phyloP scores from a whole-genome alignment of 78 protist genomes.

The Dictyostelium citrinum region DNA sequence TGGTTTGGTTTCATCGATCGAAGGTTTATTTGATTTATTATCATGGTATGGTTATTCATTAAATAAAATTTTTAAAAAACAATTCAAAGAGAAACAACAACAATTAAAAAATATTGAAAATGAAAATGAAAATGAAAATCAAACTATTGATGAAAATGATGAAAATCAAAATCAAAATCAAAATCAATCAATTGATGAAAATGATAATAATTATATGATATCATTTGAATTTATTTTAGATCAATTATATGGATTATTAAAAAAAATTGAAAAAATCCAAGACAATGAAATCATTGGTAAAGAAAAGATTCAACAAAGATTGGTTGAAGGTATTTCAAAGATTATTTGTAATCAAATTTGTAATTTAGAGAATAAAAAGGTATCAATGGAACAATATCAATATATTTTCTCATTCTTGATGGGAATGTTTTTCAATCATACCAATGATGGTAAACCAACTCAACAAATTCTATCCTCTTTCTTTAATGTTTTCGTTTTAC shows the following conservation, averaged over 20 bases:
- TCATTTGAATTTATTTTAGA: conserved; percentile 6
- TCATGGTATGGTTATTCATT: conserved; percentile 23
- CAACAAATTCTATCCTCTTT: conserved; percentile 6
- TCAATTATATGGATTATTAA: conserved; percentile 10
- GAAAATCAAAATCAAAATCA: not conserved
- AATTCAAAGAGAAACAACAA: not conserved
- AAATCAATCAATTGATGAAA: not conserved
- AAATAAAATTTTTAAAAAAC: not conserved
- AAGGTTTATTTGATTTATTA: conserved; percentile 18
- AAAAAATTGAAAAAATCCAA: not conserved
- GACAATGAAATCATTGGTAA: not conserved
- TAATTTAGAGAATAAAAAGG: conserved; percentile 2
- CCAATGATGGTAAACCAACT: not conserved
- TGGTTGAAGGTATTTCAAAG: conserved; percentile 40
- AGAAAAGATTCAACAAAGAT: not conserved
- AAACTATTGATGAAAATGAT: not conserved
- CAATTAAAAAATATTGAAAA: not conserved
- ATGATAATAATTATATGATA: not conserved
- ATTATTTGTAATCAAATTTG: conserved; percentile 13
- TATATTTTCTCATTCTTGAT: not conserved
- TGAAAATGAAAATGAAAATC: not conserved
- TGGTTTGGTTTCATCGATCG: not conserved
- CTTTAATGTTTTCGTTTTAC: not conserved
- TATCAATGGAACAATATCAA: not conserved
- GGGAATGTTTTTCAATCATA: not conserved